These are phyloP conservation scores for Pyrenochaeta sp. DNA, from an alignment of 2,329 filamentous ascomycete genomes.

Conservation along the genomic window DNA sequence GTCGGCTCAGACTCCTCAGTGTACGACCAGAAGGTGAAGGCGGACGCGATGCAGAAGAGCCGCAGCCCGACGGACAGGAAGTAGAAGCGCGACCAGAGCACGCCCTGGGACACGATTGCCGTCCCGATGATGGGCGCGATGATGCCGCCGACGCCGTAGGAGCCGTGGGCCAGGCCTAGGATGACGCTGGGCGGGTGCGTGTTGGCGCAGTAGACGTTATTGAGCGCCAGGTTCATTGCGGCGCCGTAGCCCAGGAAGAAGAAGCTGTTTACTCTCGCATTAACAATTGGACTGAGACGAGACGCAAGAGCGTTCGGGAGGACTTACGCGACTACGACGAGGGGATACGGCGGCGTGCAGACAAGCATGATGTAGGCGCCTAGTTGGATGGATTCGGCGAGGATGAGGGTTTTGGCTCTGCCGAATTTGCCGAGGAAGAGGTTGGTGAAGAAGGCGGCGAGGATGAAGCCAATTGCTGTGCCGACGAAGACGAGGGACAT, in stretches of 20 bases:
- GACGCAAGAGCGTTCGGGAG: too few relatives aligned
- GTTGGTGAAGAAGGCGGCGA: constrained; percentile 74
- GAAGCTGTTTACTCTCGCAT: constrained; percentile 58
- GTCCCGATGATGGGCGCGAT: constrained; percentile 78
- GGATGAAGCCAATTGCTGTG: constrained; percentile 78
- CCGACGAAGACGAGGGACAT: constrained; percentile 84
- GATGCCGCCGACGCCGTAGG: constrained; percentile 61
- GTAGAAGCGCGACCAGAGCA: constrained; percentile 77
- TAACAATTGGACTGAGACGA: too few relatives aligned
- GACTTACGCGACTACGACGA: constrained; percentile 62
- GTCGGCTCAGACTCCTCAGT: constrained; percentile 65
- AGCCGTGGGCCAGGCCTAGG: constrained; percentile 70
- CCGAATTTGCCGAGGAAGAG: constrained; percentile 68
- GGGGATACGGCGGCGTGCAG: constrained; percentile 72
- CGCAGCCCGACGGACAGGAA: constrained; percentile 68
- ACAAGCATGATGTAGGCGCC: constrained; percentile 71
- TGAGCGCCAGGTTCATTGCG: constrained; percentile 61
- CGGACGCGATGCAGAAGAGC: constrained; percentile 62
- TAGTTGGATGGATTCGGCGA: constrained; percentile 65
- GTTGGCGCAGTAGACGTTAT: constrained; percentile 65
- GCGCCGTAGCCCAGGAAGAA: constrained; percentile 68
- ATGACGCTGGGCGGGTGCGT: constrained; percentile 60
- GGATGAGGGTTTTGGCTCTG: constrained; percentile 67
- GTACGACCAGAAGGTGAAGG: constrained; percentile 74
- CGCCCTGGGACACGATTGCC: constrained; percentile 67